phyloP scores from a whole-genome alignment of 805 yeast species.

The Ogataea polymorpha region DNA sequence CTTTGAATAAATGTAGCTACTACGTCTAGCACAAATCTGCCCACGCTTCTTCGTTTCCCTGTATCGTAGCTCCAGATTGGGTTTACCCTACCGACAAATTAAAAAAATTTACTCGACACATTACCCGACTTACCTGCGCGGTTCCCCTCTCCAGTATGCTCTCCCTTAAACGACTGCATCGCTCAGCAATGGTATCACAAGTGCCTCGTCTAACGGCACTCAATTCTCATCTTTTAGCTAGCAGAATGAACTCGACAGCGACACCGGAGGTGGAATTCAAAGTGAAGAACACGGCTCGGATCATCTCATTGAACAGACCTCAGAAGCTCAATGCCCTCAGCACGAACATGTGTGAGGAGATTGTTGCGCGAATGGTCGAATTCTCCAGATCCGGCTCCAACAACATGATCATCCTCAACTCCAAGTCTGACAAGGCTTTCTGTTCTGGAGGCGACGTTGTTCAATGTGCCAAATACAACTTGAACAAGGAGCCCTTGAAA shows the following conservation, averaged over 20 bases:
- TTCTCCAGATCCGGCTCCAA: conserved; percentile 67
- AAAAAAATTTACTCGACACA: conserved; percentile 13
- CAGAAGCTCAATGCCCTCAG: conserved; percentile 82
- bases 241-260: conserved; percentile 9
- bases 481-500: conserved; percentile 40
- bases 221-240: conserved; percentile 2
- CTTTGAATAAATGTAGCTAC: no score
- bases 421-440: conserved; percentile 65
- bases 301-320: conserved; percentile 76
- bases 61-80: neutral
- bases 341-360: conserved; percentile 67
- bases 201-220: conserved; percentile 6
- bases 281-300: conserved; percentile 62
- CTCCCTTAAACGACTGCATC: conserved; percentile 7
- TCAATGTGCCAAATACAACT: conserved; percentile 62
- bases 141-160: conserved; percentile 11
- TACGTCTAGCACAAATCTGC: no score
- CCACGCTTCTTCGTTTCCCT: no score
- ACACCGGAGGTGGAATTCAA: conserved; percentile 58
- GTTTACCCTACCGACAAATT: conserved; percentile 9
- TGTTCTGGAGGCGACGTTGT: conserved; percentile 98
- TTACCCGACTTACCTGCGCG: conserved; percentile 13
- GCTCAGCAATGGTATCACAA: conserved; percentile 6
- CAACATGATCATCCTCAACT: conserved; percentile 64
- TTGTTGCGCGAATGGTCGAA: conserved; percentile 72